A percentile compares a stretch with the other conserved stretches of the same genome.
Evolutionary conservation across 768 basidiomycete species (phyloP).

Genomic region (Hysterangium stoloniferum): DNA sequence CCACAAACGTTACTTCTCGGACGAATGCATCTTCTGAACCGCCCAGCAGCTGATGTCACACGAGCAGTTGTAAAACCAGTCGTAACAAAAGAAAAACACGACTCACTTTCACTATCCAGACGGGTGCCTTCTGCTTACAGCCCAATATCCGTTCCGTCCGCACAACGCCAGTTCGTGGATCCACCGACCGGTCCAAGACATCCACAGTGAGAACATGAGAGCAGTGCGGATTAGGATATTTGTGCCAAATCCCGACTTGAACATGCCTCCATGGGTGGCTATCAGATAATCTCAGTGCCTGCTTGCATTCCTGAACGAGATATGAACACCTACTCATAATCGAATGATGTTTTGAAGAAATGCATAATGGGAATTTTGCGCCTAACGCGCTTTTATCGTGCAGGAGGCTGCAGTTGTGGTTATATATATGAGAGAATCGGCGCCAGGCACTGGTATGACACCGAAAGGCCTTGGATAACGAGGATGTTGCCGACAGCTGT

Average conservation of each 20-base stretch:
- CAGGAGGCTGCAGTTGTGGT: not conserved
- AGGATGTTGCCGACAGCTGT: too few relatives aligned
- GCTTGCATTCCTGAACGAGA: conserved; percentile 11
- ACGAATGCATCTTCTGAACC: conserved; percentile 93
- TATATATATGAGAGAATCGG: not conserved
- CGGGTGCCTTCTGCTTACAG: conserved; percentile 86
- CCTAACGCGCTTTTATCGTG: conserved; percentile 5
- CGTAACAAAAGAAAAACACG: not conserved
- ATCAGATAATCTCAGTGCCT: conserved; percentile 14
- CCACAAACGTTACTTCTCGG: conserved; percentile 88
- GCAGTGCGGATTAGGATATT: conserved; percentile 93
- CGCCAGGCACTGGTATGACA: not conserved
- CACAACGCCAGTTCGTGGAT: conserved; percentile 79
- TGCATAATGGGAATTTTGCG: conserved; percentile 46
- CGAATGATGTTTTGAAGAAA: conserved; percentile 79
- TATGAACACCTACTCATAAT: conserved; percentile 60
- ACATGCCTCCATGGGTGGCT: conserved; percentile 91
- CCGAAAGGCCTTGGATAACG: not conserved
- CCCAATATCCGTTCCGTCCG: conserved; percentile 86
- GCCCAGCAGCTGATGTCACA: conserved; percentile 61
- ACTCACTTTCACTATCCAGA: conserved; percentile 88
- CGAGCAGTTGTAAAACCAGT: conserved; percentile 8
- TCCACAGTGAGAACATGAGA: conserved; percentile 83
- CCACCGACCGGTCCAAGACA: conserved; percentile 76
- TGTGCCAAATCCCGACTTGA: conserved; percentile 88